Conservation (phyloP, 2,329 filamentous ascomycete species). For the Fusarium stilboides region DNA sequence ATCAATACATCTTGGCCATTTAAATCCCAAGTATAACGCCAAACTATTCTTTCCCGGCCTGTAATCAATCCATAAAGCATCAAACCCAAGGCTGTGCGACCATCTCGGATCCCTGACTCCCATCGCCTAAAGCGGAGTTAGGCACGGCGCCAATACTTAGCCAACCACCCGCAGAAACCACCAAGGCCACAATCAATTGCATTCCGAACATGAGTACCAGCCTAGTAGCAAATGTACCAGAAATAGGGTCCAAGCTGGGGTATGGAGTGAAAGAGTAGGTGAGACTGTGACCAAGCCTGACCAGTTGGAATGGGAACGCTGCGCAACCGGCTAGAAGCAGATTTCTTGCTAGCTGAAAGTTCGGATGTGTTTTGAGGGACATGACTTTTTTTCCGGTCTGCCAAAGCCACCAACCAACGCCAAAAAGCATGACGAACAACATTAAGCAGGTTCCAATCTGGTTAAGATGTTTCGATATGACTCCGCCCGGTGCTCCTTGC, state of each 20-base stretch:
- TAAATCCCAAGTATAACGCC: too few species aligned
- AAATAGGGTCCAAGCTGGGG: not conserved
- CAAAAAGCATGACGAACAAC: not conserved
- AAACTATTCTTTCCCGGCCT: too few species aligned
- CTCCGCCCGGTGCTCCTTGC: not conserved
- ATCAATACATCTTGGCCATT: too few species aligned
- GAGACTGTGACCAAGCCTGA: not conserved
- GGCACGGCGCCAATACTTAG: not conserved
- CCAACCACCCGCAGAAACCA: not conserved
- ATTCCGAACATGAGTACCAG: slow-evolving; percentile 5
- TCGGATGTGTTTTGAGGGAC: not conserved
- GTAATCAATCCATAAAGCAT: not conserved
- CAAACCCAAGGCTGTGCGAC: not conserved
- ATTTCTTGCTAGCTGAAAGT: not conserved
- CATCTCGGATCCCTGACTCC: not conserved
- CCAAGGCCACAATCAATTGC: not conserved
- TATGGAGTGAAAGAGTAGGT: not conserved
- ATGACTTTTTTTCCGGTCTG: not conserved
- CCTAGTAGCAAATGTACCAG: not conserved
- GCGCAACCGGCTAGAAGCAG: not conserved
- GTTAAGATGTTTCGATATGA: not conserved
- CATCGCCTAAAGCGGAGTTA: not conserved
- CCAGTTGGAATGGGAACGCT: not conserved
- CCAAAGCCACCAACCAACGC: not conserved
- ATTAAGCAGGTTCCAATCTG: slow-evolving; percentile 5